phyloP scores from a whole-genome alignment of 306 rosid genomes.

The Clitoria ternatea region DNA sequence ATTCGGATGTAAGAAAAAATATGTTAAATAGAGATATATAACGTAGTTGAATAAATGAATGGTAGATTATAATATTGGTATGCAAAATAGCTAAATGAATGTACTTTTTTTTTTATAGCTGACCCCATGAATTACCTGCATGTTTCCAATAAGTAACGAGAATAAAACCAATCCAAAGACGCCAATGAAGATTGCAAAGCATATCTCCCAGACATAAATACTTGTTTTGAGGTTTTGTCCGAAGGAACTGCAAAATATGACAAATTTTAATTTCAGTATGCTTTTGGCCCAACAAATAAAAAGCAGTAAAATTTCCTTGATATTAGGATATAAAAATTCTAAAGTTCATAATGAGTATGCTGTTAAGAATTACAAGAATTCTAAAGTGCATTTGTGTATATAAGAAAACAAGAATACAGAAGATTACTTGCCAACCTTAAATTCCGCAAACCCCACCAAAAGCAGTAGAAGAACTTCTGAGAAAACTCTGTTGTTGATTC shows the following conservation, averaged over 20 bases:
- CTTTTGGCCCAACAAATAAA: neutral
- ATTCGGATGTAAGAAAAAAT: too few relatives aligned
- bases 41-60: too few relatives aligned
- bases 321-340: neutral
- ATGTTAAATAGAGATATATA: too few relatives aligned
- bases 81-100: too few relatives aligned
- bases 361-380: constrained; percentile 4
- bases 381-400: neutral
- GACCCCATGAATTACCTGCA: constrained; percentile 65
- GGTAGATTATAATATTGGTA: too few relatives aligned
- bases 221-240: constrained; percentile 82
- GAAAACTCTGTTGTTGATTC: constrained; percentile 36
- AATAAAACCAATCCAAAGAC: constrained; percentile 73
- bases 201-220: constrained; percentile 51
- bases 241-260: constrained; percentile 52
- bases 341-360: neutral
- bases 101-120: neutral
- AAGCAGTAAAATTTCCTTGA: neutral
- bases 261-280: neutral
- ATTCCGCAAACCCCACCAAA: constrained; percentile 93
- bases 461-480: constrained; percentile 71
- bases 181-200: constrained; percentile 61
- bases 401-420: neutral
- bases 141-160: constrained; percentile 75
- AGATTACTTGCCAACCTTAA: constrained; percentile 47